Base-by-base conservation (phyloP, 306 rosid genomes). In the Morella rubra region DNA sequence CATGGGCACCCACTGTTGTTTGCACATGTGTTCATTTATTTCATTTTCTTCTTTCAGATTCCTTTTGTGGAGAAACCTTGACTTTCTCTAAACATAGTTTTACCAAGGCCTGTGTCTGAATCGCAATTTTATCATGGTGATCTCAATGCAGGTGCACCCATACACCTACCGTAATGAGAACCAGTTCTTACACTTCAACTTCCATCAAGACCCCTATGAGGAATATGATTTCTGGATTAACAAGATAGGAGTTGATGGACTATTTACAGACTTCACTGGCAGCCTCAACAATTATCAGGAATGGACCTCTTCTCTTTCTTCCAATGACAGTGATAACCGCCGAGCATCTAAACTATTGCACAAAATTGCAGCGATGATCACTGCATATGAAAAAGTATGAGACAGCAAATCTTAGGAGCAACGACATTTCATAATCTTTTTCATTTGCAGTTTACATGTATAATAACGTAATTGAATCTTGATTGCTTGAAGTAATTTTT, bases 201-300 rank as follows among this genome's bases (percentile, higher is more conserved):
- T 90, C 27, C 84, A 83, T 81, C 88, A 91, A 90, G 98, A 93
- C 83, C 90, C 96, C 0, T 93, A 91, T 22, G 41, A 32, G 41
- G 98, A 93, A 80, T 93, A 81, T 45, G 85, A 88, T 76, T 93
- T 83, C 73, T 93, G 98, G 98, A 76, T 91, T 77, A 90, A 91
- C 76, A 50, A 73, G 73, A 85, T 93, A 18, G 93, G 98, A 47
- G 89, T 93, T 73, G 98, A 93, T 76, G 98, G 96, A 71, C 81
- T 93, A 49, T 93, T 93, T 58, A 93, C 98, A 65, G 97, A 93
- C 87, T 91, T 93, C 87, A 76, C 98, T 3, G 96, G 98, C 54
- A 90, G 94, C 81, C 94, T 93, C 59, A 92, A 91, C 75, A 78
- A 80, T 49, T 93, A 68, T 77, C 93, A 88, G 86, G 76, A 90